A percentile compares a stretch with the other conserved stretches of the same genome.
phyloP scores from a whole-genome alignment of 208 protist species.

The Wallacemonas collosoma region DNA sequence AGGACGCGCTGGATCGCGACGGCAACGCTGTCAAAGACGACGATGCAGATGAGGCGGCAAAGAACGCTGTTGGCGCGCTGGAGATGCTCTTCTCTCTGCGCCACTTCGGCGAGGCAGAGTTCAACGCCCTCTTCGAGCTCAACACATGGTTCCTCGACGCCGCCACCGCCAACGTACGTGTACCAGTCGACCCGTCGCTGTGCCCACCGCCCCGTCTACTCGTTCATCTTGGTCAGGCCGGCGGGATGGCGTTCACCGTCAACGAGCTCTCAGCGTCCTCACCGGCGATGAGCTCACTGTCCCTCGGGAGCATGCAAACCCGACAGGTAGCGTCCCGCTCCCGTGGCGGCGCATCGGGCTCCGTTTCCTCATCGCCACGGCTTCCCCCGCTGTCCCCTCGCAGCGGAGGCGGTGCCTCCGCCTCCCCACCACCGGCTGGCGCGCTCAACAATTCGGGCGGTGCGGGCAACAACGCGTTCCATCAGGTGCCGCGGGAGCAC shows the following conservation, averaged over 20 bases:
- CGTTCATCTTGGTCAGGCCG: conserved; percentile 9
- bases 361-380: background rate
- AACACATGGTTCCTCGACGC: conserved; percentile 80
- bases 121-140: conserved; percentile 80
- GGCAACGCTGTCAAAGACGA: conserved; percentile 9
- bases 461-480: background rate
- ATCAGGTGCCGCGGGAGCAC: conserved; percentile 20
- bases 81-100: conserved; percentile 34
- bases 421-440: background rate
- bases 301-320: conserved; percentile 6
- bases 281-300: conserved; percentile 7
- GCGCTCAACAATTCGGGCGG: background rate
- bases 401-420: background rate
- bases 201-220: conserved; percentile 18
- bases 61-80: conserved; percentile 14
- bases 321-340: background rate
- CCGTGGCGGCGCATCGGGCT: background rate
- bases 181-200: conserved; percentile 40
- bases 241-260: conserved; percentile 9
- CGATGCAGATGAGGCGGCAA: conserved; percentile 14
- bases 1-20: background rate
- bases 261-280: conserved; percentile 12
- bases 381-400: conserved; percentile 6
- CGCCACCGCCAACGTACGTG: conserved; percentile 66
- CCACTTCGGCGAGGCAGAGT: conserved; percentile 62